These are phyloP conservation scores for Euphorbia lathyris DNA, from an alignment of 345 rosid species.

Conservation along the genomic window DNA sequence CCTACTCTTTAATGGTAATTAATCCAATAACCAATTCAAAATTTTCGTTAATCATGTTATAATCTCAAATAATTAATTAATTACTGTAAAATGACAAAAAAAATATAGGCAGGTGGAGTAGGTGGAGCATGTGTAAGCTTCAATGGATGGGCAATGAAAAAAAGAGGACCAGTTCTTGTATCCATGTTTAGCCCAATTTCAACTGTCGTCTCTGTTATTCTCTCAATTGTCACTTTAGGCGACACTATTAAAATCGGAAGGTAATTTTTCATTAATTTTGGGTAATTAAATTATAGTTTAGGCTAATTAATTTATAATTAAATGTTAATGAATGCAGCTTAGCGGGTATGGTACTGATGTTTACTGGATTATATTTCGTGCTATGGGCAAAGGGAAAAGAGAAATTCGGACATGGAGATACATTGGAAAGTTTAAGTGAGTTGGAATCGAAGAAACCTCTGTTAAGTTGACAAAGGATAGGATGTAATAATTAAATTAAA, in stretches of 20 bases:
- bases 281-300: too few relatives aligned
- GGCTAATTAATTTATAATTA: background rate
- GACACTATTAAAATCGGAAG: conserved; percentile 64
- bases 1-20: conserved; percentile 56
- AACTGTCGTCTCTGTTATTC: conserved; percentile 55
- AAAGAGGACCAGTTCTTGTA: conserved; percentile 82
- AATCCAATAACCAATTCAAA: too few relatives aligned
- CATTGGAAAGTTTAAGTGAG: conserved; percentile 47
- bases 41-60: too few relatives aligned
- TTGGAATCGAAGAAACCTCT: conserved; percentile 62
- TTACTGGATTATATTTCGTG: conserved; percentile 70
- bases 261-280: conserved; percentile 28
- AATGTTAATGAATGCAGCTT: conserved; percentile 42
- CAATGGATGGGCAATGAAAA: conserved; percentile 92
- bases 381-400: conserved; percentile 96
- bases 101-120: conserved; percentile 55
- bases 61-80: background rate
- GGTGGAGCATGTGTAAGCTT: conserved; percentile 76
- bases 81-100: background rate
- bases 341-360: conserved; percentile 81
- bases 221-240: conserved; percentile 58
- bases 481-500: background rate
- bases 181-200: conserved; percentile 84
- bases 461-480: conserved; percentile 38
- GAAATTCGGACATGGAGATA: conserved; percentile 24